Evolutionary conservation across 371 early-diverging fungal genomes (phyloP).

Genomic region (Syncephalis plumigaleata): DNA sequence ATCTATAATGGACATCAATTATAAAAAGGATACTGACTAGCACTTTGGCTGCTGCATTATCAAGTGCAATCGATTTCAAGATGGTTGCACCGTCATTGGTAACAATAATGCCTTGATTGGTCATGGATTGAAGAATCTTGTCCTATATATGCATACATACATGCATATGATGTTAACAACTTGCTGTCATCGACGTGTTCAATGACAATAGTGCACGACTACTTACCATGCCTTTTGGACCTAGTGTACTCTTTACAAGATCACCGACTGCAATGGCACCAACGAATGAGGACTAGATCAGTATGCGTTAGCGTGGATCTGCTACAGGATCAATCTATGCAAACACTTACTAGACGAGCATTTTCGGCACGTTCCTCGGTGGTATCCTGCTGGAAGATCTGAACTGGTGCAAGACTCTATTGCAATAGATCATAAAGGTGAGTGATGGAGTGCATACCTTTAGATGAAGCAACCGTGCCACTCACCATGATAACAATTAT

Average conservation of each 20-base stretch:
- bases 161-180: too few species aligned
- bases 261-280: slow-evolving; percentile 94
- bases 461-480: too few species aligned
- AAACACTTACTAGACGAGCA: slow-evolving; percentile 71
- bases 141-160: slow-evolving; percentile 37
- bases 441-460: neutral
- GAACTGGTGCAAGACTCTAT: slow-evolving; percentile 54
- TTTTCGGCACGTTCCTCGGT: slow-evolving; percentile 94
- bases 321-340: neutral
- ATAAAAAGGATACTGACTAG: slow-evolving; percentile 53
- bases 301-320: too few species aligned
- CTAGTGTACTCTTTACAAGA: slow-evolving; percentile 85
- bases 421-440: too few species aligned
- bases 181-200: too few species aligned
- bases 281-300: slow-evolving; percentile 44
- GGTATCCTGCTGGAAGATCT: slow-evolving; percentile 83
- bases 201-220: too few species aligned
- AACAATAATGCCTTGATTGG: slow-evolving; percentile 74
- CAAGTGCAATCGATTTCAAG: slow-evolving; percentile 93
- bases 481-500: too few species aligned
- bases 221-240: slow-evolving; percentile 72
- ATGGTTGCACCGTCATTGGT: slow-evolving; percentile 99
- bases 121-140: slow-evolving; percentile 92
- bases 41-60: slow-evolving; percentile 98
- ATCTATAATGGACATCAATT: neutral